Base-by-base conservation (phyloP, 371 early-diverging fungal genomes). In the Furculomyces boomerangus region DNA sequence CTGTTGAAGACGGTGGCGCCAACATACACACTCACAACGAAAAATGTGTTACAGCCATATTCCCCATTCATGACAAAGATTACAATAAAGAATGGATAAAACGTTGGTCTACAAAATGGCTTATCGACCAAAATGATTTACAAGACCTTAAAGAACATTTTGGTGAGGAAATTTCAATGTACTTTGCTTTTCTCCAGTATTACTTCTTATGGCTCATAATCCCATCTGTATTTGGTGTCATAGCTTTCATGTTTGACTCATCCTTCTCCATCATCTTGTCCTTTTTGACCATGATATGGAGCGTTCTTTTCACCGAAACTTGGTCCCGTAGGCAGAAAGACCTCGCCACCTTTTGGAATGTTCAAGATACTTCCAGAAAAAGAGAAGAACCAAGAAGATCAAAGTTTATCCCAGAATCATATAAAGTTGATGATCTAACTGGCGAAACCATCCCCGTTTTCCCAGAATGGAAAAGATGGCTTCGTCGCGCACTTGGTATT, bases 111-210 rank as follows among this genome's bases (percentile, higher is more conserved):
- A 73, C 74, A 45, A 84, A 86, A 66, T 84, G 81, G 80, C 55
- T 81, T 27, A 77, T 92, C 41, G 60, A 71, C 53, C 66, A 78
- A 5, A 58, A 73, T 10, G 90, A 89, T 59, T 58, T 92, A 26
- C 56, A 65, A 16, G 63, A 62, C 24, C 75, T 90, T 37, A 75
- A 85, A 50, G 72, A 80, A 55, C 81, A 87, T 50, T 86, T 85
- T 76, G 93, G 93, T 54, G 90, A 88, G 62, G 84, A 84, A 70
- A 71, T 88, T 47, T 87, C 88, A 14, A 81, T 77, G 65, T 90
- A 92, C 65, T 92, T 92, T 74, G 90, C 86, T 16, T 92, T 88
- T 62, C 67, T 90, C 2, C 88, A 90, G 67, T 81, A 74, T 60
- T 92, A 90, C 66, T 73, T 83, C 47, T 45, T 80, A 16, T 84